phyloP scores from a whole-genome alignment of 2,329 filamentous ascomycete species.

The Fusarium papillatum region DNA sequence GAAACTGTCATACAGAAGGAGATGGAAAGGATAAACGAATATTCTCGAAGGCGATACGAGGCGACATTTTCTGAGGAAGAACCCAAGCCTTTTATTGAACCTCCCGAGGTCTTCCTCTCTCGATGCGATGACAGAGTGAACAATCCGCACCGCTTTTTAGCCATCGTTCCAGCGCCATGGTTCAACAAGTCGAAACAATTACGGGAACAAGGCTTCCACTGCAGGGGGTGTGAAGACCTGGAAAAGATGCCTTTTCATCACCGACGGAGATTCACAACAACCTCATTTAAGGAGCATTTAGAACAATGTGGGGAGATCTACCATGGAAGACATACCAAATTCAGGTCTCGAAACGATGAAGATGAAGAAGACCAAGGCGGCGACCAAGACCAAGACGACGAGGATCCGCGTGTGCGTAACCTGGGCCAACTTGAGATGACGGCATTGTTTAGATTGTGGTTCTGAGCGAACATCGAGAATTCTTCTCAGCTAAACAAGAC shows the following conservation, averaged over 20 bases:
- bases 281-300: slow-evolving; percentile 1
- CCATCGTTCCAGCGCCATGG: slow-evolving; percentile 8
- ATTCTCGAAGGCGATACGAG: not conserved
- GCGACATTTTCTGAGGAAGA: not conserved
- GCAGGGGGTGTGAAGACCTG: not conserved
- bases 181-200: not conserved
- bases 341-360: not conserved
- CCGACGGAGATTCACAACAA: not conserved
- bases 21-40: not conserved
- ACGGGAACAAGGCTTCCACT: slow-evolving; percentile 2
- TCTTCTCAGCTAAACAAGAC: not conserved
- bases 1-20: not conserved
- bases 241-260: not conserved
- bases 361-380: not conserved
- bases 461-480: not conserved
- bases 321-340: not conserved
- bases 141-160: slow-evolving; percentile 11
- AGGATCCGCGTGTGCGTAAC: not conserved
- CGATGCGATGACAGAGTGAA: not conserved
- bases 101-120: not conserved
- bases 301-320: slow-evolving; percentile 5
- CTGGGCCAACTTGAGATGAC: not conserved
- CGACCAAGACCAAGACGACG: not conserved
- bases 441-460: not conserved
- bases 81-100: not conserved